A percentile compares a stretch with the other conserved stretches of the same genome.
Conservation (phyloP, 352 stramenopile genomes). For the Pythium sp. region DNA sequence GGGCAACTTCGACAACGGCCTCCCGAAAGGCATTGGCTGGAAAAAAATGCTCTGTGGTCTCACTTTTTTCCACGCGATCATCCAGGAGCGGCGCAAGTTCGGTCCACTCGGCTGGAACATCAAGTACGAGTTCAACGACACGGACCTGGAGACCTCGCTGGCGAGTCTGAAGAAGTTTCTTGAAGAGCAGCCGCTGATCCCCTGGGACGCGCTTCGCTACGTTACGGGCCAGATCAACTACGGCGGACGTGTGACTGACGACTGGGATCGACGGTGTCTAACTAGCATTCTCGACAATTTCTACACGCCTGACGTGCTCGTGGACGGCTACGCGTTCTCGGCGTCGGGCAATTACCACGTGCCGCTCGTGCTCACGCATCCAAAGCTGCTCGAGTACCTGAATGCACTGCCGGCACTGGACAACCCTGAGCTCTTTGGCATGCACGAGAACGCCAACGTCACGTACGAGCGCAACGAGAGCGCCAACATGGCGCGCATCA, state of each 20-base stretch:
- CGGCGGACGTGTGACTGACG: constrained; percentile 93
- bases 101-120: constrained; percentile 95
- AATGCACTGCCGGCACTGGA: constrained; percentile 80
- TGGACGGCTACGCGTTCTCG: constrained; percentile 85
- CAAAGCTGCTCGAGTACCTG: constrained; percentile 80
- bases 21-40: constrained; percentile 71
- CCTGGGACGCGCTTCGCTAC: constrained; percentile 93
- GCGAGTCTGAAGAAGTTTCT: constrained; percentile 90
- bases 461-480: constrained; percentile 93
- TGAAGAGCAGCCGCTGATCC: constrained; percentile 87
- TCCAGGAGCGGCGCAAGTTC: constrained; percentile 94
- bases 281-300: constrained; percentile 93
- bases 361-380: constrained; percentile 44
- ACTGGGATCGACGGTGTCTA: constrained; percentile 92
- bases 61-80: constrained; percentile 93
- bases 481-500: constrained; percentile 83
- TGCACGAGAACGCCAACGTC: constrained; percentile 96
- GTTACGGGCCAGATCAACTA: constrained; percentile 96
- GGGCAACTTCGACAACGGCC: constrained; percentile 58
- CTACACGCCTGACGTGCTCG: constrained; percentile 84
- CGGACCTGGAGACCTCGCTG: constrained; percentile 92
- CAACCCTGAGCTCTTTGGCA: constrained; percentile 93
- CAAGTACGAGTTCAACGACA: constrained; percentile 95
- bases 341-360: constrained; percentile 86
- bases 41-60: constrained; percentile 89